Evolutionary conservation across 345 rosid species (phyloP).

Genomic region (Moringa oleifera): DNA sequence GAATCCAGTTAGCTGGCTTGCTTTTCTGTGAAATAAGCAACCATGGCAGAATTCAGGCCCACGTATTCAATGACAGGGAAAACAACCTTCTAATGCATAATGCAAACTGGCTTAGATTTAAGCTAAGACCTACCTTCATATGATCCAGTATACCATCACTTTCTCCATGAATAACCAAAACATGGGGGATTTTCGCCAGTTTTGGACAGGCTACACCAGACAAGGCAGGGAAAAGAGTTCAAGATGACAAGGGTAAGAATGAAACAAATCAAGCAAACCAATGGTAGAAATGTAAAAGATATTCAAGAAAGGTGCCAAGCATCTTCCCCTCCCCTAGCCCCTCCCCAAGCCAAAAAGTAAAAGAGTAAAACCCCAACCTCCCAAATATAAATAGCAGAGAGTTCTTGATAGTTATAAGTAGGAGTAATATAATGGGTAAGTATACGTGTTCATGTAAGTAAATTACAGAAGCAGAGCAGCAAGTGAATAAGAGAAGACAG

Average conservation of each 20-base stretch:
- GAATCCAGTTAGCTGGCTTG: conserved; percentile 76
- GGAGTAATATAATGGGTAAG: no score
- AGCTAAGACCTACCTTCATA: conserved; percentile 59
- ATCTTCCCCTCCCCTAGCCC: not conserved
- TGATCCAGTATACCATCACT: conserved; percentile 64
- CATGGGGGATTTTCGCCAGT: conserved; percentile 63
- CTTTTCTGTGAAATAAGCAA: conserved; percentile 44
- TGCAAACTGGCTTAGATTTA: not conserved
- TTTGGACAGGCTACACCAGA: conserved; percentile 62
- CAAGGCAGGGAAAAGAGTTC: conserved; percentile 6
- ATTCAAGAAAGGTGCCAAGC: not conserved
- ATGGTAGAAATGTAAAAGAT: no score
- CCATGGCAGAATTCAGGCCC: conserved; percentile 11
- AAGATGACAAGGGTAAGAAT: not conserved
- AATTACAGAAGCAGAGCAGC: not conserved
- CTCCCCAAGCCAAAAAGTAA: no score
- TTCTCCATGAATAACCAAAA: conserved; percentile 88
- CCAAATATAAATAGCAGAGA: no score
- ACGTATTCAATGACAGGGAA: not conserved
- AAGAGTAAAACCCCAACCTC: not conserved
- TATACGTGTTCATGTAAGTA: not conserved
- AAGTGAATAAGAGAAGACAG: not conserved
- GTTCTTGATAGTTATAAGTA: no score
- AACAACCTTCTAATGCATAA: not conserved
- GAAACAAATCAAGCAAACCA: not conserved